phyloP scores from a whole-genome alignment of 768 basidiomycete species.

The Flagelloscypha sp. region DNA sequence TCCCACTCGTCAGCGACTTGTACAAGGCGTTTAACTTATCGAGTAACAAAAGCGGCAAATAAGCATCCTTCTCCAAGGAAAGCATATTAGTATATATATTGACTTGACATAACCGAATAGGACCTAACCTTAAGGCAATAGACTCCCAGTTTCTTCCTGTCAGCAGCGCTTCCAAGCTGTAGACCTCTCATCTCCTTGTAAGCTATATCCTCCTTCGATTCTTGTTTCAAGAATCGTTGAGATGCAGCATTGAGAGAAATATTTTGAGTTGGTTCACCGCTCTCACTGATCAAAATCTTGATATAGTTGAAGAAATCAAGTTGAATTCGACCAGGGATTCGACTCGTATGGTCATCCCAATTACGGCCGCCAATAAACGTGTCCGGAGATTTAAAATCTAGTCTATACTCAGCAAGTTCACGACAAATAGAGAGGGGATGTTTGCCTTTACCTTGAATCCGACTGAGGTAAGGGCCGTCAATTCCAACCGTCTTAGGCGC shows the following conservation, averaged over 20 bases:
- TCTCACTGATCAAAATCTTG: neutral
- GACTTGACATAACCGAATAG: neutral
- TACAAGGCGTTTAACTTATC: constrained; percentile 8
- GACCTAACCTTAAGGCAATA: constrained; percentile 15
- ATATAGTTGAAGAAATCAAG: constrained; percentile 9
- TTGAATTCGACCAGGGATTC: constrained; percentile 7
- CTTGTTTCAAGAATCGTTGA: constrained; percentile 6
- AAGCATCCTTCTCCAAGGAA: constrained; percentile 8
- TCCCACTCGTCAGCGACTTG: too few relatives aligned
- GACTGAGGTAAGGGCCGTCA: constrained; percentile 1
- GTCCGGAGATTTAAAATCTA: too few relatives aligned
- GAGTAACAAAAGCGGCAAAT: constrained; percentile 8
- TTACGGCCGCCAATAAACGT: too few relatives aligned
- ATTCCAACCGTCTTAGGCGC: constrained; percentile 8
- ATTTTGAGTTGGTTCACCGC: constrained; percentile 1
- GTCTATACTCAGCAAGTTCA: too few relatives aligned
- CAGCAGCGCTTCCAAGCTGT: constrained; percentile 8
- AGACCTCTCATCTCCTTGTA: constrained; percentile 9
- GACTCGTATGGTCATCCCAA: too few relatives aligned
- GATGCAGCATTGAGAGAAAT: constrained; percentile 8
- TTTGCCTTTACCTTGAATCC: constrained; percentile 5
- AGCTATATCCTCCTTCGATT: constrained; percentile 14
- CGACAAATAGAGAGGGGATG: constrained; percentile 3
- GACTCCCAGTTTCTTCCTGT: constrained; percentile 10
- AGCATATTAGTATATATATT: neutral